Evolutionary conservation across 2,329 filamentous ascomycete species (phyloP), one percentile per base, ranked within the genome.

Genomic region (Diplodia intermedia): DNA sequence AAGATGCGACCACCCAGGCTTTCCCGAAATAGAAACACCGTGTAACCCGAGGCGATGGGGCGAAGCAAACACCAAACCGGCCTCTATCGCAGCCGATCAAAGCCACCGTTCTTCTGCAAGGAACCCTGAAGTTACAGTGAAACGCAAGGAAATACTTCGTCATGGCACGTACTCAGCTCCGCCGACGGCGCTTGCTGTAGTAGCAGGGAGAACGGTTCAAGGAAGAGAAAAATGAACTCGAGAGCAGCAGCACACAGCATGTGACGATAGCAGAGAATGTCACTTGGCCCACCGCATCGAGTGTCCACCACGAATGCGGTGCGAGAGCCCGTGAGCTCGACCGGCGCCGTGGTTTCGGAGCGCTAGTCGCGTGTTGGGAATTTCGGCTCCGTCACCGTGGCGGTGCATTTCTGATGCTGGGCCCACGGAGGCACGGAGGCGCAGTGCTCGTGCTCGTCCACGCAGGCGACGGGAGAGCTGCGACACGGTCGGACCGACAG

Each of bases 21-120:
- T 49, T 31, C 60, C n/a, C n/a, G 15, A 52, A 63, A 52, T 63
- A 63, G 60, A 38, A 63, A 38, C 60, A n/a, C 6, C 23, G 29
- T 29, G 31, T 38, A 26, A 49, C 18, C 26, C 26, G 23, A 11
- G 29, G 57, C 43, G 14, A 38, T 40, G 7, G 31, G 36, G 31
- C 60, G 14, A 52, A 52, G 57, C n/a, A 2, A 63, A 52, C 60
- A 63, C 31, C 60, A 52, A 11, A 33, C 8, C 47, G 8, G 9
- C 12, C 29, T 9, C 60, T 33, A 26, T 23, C 43, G n/a, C 23
- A 26, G 18, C 5, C 31, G 20, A 20, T 38, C 15, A 14, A 18
- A 23, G 9, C 18, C 11, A 14, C 29, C 11, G 14, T 11, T 5
- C 43, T 47, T 23, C 54, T 23, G 20, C 38, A 20, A 49, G 40